These are phyloP conservation scores for Flaveria linearis DNA, from an alignment of 129 eudicot species.

Conservation along the genomic window DNA sequence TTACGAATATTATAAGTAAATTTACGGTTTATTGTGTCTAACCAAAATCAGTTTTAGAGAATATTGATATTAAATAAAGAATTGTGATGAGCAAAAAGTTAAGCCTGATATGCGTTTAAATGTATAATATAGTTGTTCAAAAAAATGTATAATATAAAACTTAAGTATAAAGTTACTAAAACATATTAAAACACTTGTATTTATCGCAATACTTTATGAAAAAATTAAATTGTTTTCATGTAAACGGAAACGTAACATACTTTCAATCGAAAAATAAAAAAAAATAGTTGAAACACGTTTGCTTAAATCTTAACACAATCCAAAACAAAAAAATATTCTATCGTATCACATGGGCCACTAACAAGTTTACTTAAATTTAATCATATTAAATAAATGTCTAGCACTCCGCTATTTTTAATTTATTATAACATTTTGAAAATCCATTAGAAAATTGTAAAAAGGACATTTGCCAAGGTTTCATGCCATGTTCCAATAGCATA, in stretches of 20 bases:
- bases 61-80: too few relatives aligned
- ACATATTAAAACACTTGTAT: too few relatives aligned
- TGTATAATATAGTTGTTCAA: too few relatives aligned
- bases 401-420: constrained; percentile 20
- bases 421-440: constrained; percentile 12
- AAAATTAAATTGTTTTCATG: not conserved
- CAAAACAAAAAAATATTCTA: not conserved
- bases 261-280: not conserved
- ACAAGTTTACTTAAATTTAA: constrained; percentile 28
- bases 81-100: too few relatives aligned
- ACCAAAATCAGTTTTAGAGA: too few relatives aligned
- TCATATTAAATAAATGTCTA: constrained; percentile 9
- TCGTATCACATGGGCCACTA: constrained; percentile 46
- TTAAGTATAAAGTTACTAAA: too few relatives aligned
- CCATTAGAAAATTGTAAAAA: constrained; percentile 11
- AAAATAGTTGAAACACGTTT: not conserved
- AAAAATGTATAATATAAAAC: too few relatives aligned
- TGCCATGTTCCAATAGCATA: constrained; percentile 47
- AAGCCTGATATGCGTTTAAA: too few relatives aligned
- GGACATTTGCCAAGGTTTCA: constrained; percentile 40
- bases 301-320: not conserved
- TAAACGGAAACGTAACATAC: not conserved
- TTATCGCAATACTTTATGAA: too few relatives aligned
- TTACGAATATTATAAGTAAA: too few relatives aligned
- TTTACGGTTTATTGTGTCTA: too few relatives aligned